Base-by-base conservation (phyloP, 768 basidiomycete species). In the Strobilomyces echinocephalus region DNA sequence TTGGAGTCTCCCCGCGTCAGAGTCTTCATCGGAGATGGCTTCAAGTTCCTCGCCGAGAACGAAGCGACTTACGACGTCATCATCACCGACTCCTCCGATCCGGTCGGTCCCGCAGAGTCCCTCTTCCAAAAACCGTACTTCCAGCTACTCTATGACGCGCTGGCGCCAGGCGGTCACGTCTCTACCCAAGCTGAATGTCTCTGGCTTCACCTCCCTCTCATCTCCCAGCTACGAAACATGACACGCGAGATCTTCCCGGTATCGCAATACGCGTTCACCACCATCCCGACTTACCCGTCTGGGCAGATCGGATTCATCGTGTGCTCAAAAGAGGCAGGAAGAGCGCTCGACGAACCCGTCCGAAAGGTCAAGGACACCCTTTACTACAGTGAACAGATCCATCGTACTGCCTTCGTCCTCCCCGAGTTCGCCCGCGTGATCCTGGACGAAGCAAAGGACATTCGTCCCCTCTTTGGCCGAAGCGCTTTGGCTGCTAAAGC, bases 71-170 rank as follows among this genome's bases (percentile, higher is more conserved):
- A 95, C 83, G 95, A 99, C 67, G 91, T 90, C 55, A 98, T 99
- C 76, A 90, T 99, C 74, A 99, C 95, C 57, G 95, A 99, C 71
- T 97, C 95, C 18, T 97, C 94, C 20, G 95, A 98, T 72, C 95
- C 95, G 36, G 92, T 97, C 51, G 95, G 95, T 40, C 95, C 95
- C 40, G 95, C 95, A 42, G 87, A 84, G 42, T 81, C 88, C 21
- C 87, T 98, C 59, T 98, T 99, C 81, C 82, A 98, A 73, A 89
- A 94, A 70, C 90, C 94, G 2, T 99, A 97, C 82, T 99, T 97
- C 79, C 81, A 91, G 70, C 84, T 98, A 34, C 80, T 99, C 53
- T 83, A 93, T 68, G 87, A 94, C 63, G 91, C 95, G 0, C 82
- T 99, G 56, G 76, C 85, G 15, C 87, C 88, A 3, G 94, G 92